Evolutionary conservation across 176 grass and related monocot species (phyloP).

Genomic region (Cymbopogon citratus): DNA sequence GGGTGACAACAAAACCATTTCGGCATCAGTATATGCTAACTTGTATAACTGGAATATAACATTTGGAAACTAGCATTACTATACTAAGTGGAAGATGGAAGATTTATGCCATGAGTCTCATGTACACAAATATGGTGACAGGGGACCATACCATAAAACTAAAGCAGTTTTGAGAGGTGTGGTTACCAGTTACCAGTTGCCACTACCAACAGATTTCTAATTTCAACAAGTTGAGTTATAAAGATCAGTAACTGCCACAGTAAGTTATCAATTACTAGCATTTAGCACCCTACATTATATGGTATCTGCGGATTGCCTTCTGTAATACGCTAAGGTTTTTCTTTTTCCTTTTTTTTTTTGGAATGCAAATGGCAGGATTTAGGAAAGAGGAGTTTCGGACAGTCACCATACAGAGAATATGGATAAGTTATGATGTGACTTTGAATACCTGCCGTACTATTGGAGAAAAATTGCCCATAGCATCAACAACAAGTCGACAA

Average conservation of each 20-base stretch:
- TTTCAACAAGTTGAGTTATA: neutral
- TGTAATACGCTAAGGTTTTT: neutral
- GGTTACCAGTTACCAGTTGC: neutral
- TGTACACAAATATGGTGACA: neutral
- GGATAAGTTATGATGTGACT: neutral
- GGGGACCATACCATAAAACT: neutral
- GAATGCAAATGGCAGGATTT: neutral
- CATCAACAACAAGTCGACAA: conserved; percentile 68
- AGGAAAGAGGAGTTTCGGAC: neutral
- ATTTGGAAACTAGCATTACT: neutral
- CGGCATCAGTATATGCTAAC: neutral
- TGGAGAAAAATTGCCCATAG: conserved; percentile 98
- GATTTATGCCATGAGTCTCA: neutral
- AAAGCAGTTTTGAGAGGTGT: neutral
- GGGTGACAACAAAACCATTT: neutral
- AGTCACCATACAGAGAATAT: neutral
- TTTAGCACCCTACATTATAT: neutral
- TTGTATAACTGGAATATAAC: neutral
- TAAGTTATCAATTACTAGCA: neutral
- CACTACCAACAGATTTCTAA: neutral
- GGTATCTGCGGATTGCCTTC: neutral
- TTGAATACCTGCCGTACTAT: conserved; percentile 71
- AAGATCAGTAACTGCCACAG: neutral
- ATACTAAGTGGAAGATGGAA: neutral
- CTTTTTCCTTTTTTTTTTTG: neutral